phyloP scores from a whole-genome alignment of 2,329 filamentous ascomycete species.

The Aphanocladium album region DNA sequence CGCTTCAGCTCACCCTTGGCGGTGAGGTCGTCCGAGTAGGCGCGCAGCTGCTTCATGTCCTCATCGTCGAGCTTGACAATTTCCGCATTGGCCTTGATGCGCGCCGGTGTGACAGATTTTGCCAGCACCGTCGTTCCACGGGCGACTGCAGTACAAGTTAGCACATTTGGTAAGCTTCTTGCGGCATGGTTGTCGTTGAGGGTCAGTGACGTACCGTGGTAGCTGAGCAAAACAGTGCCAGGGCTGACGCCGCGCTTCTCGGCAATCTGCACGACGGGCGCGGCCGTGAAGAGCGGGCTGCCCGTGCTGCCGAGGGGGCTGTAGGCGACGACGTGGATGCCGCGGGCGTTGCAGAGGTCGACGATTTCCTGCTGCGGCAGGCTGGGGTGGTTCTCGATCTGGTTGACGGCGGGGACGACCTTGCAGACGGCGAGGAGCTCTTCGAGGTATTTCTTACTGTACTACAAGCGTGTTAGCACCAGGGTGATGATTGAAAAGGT shows the following conservation, averaged over 20 bases:
- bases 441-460: conserved; percentile 50
- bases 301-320: conserved; percentile 61
- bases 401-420: conserved; percentile 62
- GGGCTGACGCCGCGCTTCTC: conserved; percentile 57
- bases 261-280: conserved; percentile 58
- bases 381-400: conserved; percentile 69
- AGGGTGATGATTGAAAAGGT: background rate
- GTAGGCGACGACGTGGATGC: conserved; percentile 70
- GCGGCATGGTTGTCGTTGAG: no score
- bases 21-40: conserved; percentile 47
- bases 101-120: conserved; percentile 63
- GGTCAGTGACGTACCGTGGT: conserved; percentile 55
- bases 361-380: conserved; percentile 69
- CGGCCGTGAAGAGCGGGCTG: conserved; percentile 59
- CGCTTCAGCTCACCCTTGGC: conserved; percentile 50
- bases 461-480: conserved; percentile 30
- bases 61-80: conserved; percentile 59
- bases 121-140: conserved; percentile 66
- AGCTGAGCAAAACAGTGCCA: conserved; percentile 63
- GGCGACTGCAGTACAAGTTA: no score
- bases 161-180: no score
- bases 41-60: conserved; percentile 56
- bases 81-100: conserved; percentile 66
- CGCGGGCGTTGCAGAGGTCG: conserved; percentile 61
- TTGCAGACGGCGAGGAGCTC: conserved; percentile 45